Conservation (phyloP, 2,329 filamentous ascomycete species). For the Alternaria novae-zelandiae region DNA sequence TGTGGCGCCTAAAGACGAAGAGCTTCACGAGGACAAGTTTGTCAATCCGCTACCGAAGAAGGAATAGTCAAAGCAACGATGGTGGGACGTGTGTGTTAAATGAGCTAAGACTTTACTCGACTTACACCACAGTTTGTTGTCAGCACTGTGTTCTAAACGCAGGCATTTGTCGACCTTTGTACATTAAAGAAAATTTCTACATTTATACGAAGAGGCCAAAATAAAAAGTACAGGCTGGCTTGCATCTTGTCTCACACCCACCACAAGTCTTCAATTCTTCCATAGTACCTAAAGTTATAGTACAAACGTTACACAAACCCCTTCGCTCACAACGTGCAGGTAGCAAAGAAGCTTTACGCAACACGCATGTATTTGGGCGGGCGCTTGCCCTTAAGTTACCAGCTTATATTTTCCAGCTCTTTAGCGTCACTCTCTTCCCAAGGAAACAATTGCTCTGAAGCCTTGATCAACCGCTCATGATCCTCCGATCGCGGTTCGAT, state of each 20-base stretch:
- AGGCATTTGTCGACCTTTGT: not conserved
- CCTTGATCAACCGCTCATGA: slow-evolving; percentile 42
- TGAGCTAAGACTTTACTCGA: not conserved
- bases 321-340: not conserved
- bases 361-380: not conserved
- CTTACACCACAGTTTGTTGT: not conserved
- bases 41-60: slow-evolving; percentile 8
- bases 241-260: not conserved
- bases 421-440: slow-evolving; percentile 47
- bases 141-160: not conserved
- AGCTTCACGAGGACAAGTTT: slow-evolving; percentile 21
- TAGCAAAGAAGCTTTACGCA: not conserved
- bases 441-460: slow-evolving; percentile 39
- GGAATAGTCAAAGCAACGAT: not conserved
- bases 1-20: slow-evolving; percentile 8
- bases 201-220: not conserved
- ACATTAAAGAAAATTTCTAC: not conserved
- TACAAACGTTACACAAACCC: not conserved
- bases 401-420: slow-evolving; percentile 1
- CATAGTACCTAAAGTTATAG: not conserved
- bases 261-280: not conserved
- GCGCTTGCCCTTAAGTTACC: not conserved
- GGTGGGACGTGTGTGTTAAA: not conserved
- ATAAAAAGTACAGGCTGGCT: not conserved
- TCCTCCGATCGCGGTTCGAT: slow-evolving; percentile 42